Percentiles rank a stretch among this genome's conserved stretches.
phyloP scores from a whole-genome alignment of 345 rosid genomes.

The Rubroshorea leprosula region DNA sequence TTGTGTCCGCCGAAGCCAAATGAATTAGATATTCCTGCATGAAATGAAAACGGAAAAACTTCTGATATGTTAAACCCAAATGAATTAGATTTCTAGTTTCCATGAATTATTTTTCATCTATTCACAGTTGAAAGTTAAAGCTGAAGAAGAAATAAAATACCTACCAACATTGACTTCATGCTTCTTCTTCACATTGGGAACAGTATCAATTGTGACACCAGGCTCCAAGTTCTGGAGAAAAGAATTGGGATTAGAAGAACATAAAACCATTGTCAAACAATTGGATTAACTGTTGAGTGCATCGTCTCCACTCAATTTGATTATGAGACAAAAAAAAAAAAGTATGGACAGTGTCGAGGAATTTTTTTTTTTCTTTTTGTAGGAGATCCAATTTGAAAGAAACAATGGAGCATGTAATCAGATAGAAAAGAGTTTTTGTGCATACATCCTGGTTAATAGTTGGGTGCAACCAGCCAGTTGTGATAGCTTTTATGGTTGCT shows the following conservation, averaged over 20 bases:
- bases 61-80: not conserved
- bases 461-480: conserved; percentile 65
- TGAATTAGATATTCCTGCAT: conserved; percentile 62
- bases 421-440: not conserved
- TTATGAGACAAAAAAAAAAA: too few relatives aligned
- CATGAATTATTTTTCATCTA: not conserved
- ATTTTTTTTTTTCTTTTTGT: too few relatives aligned
- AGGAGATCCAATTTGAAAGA: too few relatives aligned
- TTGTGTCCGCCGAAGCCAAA: conserved; percentile 68
- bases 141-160: conserved; percentile 7
- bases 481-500: conserved; percentile 64
- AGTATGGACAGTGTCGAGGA: too few relatives aligned
- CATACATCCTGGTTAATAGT: conserved; percentile 66
- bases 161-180: conserved; percentile 52
- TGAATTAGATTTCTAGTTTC: not conserved
- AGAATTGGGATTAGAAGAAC: not conserved
- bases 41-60: not conserved
- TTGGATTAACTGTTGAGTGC: too few relatives aligned
- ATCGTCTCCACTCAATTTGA: too few relatives aligned
- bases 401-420: too few relatives aligned
- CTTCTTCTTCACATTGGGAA: conserved; percentile 54
- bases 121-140: not conserved
- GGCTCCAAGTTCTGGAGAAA: conserved; percentile 44
- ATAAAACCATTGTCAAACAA: too few relatives aligned
- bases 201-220: conserved; percentile 52